Evolutionary conservation across 179 eudicot species (phyloP).

Genomic region (Beta lomatogona): DNA sequence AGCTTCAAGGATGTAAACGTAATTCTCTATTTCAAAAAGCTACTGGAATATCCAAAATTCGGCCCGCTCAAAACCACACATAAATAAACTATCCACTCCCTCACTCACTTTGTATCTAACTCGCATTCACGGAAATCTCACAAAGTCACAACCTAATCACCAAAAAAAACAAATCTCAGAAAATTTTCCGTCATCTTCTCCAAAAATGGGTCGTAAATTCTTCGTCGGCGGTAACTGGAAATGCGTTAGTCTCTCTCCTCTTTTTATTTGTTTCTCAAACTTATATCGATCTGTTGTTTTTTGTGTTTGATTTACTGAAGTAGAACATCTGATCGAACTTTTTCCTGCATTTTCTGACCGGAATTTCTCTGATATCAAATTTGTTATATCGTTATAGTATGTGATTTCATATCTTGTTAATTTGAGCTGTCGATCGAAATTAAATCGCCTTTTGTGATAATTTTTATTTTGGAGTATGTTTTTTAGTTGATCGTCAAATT

Average conservation of each 20-base stretch:
- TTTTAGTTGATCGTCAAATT: no score
- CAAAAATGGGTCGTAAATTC: conserved; percentile 38
- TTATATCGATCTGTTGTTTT: conserved; percentile 10
- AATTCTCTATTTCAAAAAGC: background rate
- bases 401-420: background rate
- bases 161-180: background rate
- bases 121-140: conserved; percentile 1
- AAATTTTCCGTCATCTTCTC: background rate
- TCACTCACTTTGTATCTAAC: background rate
- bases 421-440: background rate
- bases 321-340: background rate
- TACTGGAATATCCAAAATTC: conserved; percentile 13
- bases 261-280: no score
- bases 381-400: no score
- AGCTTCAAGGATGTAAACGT: background rate
- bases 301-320: background rate
- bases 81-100: background rate
- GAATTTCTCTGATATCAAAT: no score
- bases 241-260: conserved; percentile 31
- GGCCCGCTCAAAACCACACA: conserved; percentile 3
- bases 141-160: background rate
- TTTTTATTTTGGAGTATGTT: no score
- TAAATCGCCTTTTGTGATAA: background rate
- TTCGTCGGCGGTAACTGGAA: conserved; percentile 51
- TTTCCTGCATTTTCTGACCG: no score